Evolutionary conservation across 139 green algal genomes (phyloP).

Genomic region (Coccomyxa sp.): DNA sequence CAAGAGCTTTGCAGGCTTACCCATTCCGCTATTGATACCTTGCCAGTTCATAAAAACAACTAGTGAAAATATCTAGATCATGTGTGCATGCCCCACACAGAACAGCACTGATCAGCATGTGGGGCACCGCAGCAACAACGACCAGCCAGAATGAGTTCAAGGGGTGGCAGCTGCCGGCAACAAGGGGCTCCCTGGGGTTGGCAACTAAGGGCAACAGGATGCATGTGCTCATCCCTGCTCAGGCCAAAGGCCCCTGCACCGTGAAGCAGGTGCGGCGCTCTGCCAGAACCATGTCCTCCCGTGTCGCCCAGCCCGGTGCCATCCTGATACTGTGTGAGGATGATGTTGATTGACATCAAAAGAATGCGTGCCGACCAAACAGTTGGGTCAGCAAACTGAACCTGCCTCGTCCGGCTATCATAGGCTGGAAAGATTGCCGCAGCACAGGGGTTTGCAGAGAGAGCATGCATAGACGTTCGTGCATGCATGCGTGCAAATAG

Average conservation of each 20-base stretch:
- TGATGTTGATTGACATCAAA: not conserved
- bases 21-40: no score
- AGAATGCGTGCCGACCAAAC: not conserved
- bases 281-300: conserved; percentile 4
- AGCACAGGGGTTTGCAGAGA: no score
- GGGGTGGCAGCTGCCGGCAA: conserved; percentile 50
- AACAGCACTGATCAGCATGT: not conserved
- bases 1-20: not conserved
- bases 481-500: no score
- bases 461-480: no score
- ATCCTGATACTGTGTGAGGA: not conserved
- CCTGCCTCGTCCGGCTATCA: no score
- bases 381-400: no score
- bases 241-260: conserved; percentile 22
- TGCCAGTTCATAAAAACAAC: not conserved
- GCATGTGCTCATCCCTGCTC: conserved; percentile 46
- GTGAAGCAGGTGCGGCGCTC: conserved; percentile 46
- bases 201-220: conserved; percentile 43
- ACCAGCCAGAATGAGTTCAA: conserved; percentile 52
- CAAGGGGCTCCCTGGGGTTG: conserved; percentile 45
- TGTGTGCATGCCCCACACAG: not conserved
- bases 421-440: no score
- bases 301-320: not conserved
- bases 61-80: not conserved
- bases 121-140: conserved; percentile 30